A percentile compares a stretch with the other conserved stretches of the same genome.
These are phyloP conservation scores for Fusarium sororula DNA, from an alignment of 2,329 filamentous ascomycete genomes.

Conservation along the genomic window DNA sequence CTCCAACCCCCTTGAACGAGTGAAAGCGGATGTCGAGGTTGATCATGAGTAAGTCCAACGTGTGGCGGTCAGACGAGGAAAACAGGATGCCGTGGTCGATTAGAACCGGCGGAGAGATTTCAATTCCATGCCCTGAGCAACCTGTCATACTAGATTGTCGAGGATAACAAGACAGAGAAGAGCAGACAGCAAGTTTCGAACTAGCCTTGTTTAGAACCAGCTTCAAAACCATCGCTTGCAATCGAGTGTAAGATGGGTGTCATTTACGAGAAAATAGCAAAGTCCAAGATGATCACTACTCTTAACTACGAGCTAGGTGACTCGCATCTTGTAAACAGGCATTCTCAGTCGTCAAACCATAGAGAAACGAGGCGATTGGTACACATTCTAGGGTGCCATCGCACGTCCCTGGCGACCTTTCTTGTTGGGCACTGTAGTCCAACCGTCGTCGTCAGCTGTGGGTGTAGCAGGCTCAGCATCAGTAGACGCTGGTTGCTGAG, in stretches of 20 bases:
- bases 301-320: constrained; percentile 25
- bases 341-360: constrained; percentile 49
- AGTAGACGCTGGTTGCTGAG: constrained; percentile 48
- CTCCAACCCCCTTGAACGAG: constrained; percentile 22
- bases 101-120: constrained; percentile 25
- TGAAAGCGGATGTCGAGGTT: constrained; percentile 24
- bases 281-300: constrained; percentile 30
- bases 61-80: constrained; percentile 40
- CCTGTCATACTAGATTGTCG: constrained; percentile 6
- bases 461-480: constrained; percentile 49
- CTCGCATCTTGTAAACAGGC: constrained; percentile 42
- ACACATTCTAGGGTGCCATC: constrained; percentile 45
- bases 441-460: constrained; percentile 66
- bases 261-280: constrained; percentile 29
- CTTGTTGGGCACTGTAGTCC: constrained; percentile 64
- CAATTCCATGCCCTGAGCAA: constrained; percentile 18
- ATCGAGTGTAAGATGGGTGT: constrained; percentile 34
- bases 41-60: constrained; percentile 40
- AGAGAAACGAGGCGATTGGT: constrained; percentile 49
- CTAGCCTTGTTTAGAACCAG: not conserved
- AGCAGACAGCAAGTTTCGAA: constrained; percentile 8
- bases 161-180: constrained; percentile 16
- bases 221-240: constrained; percentile 2
- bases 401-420: constrained; percentile 50
- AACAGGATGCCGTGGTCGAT: constrained; percentile 26